Evolutionary conservation across 371 early-diverging fungal genomes (phyloP), one percentile per base, ranked within the genome.

Genomic region (Entomophthora muscae): DNA sequence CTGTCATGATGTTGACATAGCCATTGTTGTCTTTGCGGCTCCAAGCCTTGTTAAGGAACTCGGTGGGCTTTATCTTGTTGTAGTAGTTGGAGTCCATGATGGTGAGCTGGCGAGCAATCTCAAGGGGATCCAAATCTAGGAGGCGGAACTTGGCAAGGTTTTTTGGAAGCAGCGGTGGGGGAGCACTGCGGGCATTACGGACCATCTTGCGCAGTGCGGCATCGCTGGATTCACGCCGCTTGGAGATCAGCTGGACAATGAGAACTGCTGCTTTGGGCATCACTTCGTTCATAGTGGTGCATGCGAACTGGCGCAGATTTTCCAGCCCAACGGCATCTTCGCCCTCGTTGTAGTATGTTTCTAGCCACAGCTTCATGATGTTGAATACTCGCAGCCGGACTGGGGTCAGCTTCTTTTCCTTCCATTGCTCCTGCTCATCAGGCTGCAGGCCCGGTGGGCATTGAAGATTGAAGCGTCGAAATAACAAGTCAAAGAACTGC

Each of bases 21-120:
- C 70, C 75, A 5, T 73, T 71, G 31, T 73, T 78, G 28, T 76
- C 84, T 69, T 85, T 77, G 57, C 80, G 71, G 64, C 84, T 79
- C 95, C 95, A 96, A 3, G 89, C 89, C 68, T 94, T 90, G 65
- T 84, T 81, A 42, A 96, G 69, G 64, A 90, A 88, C 73, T 96
- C 97, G 56, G 83, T 76, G 1, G 91, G 88, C 51, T 81, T 77
- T 63, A 96, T 89, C 61, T 80, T 80, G 72, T 79, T 82, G 70
- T 89, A 95, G 12, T 84, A 59, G 32, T 78, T 80, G 22, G 82
- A 84, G 66, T 93, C 91, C 64, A 93, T 81, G 56, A 96, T 73
- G 1, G 93, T 93, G 61, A 98, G 69, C 71, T 98, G 97, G 12
- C 98, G 78, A 0, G 95, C 95, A 29, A 96, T 65, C 70, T 98